Evolutionary conservation across 1,284 basidiomycete species (phyloP).

Genomic region (Boletellus deceptivus): DNA sequence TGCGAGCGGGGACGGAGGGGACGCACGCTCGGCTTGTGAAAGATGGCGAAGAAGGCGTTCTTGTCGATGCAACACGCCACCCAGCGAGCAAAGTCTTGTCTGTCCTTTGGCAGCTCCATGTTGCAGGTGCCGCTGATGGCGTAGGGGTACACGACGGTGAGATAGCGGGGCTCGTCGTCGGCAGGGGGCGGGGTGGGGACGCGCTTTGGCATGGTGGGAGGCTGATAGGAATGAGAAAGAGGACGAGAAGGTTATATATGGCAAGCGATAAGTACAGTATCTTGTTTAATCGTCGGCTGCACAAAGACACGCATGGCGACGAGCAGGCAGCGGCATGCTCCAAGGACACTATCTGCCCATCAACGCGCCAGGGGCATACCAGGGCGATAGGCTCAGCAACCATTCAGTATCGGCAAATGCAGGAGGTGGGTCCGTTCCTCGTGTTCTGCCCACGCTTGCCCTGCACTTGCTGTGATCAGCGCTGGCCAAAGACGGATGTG

Average conservation of each 20-base stretch:
- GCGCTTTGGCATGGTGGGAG: constrained; percentile 54
- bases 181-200: constrained; percentile 52
- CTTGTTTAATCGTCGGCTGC: no score
- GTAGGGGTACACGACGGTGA: constrained; percentile 61
- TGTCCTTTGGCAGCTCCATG: constrained; percentile 50
- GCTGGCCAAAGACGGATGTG: not conserved
- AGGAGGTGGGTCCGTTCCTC: no score
- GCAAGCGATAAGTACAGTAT: no score
- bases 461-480: constrained; percentile 12
- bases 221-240: not conserved
- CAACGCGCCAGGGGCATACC: no score
- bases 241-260: not conserved
- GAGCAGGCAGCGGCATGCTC: not conserved
- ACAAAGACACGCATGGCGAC: not conserved
- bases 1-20: no score
- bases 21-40: constrained; percentile 63
- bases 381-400: no score
- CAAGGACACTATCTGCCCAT: no score
- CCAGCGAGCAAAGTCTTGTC: constrained; percentile 56
- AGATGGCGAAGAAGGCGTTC: constrained; percentile 50
- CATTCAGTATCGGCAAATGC: no score
- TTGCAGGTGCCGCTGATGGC: constrained; percentile 48
- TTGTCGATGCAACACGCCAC: constrained; percentile 55
- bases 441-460: not conserved
- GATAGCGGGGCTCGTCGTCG: constrained; percentile 56